Evolutionary conservation across 495 filamentous ascomycete genomes (phyloP).

Genomic region (Xylaria castorea): DNA sequence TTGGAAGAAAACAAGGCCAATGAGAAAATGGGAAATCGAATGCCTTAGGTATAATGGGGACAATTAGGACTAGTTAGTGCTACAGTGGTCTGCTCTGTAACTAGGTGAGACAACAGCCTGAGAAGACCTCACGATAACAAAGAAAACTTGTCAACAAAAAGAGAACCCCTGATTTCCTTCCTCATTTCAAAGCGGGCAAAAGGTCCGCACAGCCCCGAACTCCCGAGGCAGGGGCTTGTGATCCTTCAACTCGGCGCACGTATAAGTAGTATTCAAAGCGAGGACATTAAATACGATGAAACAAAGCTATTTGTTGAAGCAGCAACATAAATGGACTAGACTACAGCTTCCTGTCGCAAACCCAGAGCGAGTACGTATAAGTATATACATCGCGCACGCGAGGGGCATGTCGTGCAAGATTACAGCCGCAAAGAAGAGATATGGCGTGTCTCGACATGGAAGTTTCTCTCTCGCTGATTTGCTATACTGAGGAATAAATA

Average conservation of each 20-base stretch:
- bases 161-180: conserved; percentile 20
- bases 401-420: background rate
- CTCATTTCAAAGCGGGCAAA: conserved; percentile 10
- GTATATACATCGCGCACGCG: too few species aligned
- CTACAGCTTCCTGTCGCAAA: background rate
- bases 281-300: conserved; percentile 2
- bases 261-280: background rate
- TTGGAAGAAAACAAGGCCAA: conserved; percentile 17
- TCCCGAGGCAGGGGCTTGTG: conserved; percentile 16
- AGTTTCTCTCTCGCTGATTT: background rate
- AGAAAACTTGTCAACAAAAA: conserved; percentile 3
- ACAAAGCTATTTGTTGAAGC: background rate
- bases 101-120: conserved; percentile 7
- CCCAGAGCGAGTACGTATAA: background rate
- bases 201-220: conserved; percentile 2
- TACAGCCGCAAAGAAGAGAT: background rate
- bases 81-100: background rate
- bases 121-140: conserved; percentile 6
- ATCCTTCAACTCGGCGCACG: conserved; percentile 24
- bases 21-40: conserved; percentile 22
- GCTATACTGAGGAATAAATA: background rate
- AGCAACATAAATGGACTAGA: background rate
- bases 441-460: background rate
- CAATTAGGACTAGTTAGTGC: background rate
- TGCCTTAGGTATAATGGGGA: conserved; percentile 4